Evolutionary conservation across 768 basidiomycete genomes (phyloP), one percentile per base, ranked within the genome.

Genomic region (Rhodotorula taiwanensis): DNA sequence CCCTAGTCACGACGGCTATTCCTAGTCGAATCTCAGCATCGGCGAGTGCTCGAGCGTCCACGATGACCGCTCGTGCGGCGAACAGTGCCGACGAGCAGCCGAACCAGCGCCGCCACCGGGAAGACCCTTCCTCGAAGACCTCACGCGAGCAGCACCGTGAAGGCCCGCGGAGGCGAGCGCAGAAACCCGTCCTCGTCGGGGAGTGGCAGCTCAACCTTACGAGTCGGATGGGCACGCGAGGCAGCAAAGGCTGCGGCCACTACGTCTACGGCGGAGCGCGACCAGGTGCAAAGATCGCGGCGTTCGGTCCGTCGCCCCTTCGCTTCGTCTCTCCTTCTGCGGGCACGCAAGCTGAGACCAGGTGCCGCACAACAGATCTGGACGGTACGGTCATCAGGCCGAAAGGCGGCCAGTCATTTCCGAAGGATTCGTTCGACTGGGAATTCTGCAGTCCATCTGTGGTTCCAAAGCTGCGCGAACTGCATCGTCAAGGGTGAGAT

Each of bases 341-440:
- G 18, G 20, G 8, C 6, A 20, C 16, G 4, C 9, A 4, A 31
- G 5, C n/a, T 31, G 47, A 39, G 21, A 10, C 39, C 21, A 15
- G 13, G 11, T 15, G 0, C 74, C 63, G 74, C 70, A 51, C 8
- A 1, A n/a, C 57, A 58, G 76, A 77, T 41, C 71, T 77, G 13
- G 76, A 77, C 64, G 76, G 76, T 5, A 76, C 75, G 5, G 67
- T 77, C 33, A 77, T 77, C 69, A 67, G 70, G 41, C 63, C 75
- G 2, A 39, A 51, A n/a, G 51, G 44, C 10, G 71, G 72, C 11
- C 51, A 28, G 4, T 54, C 57, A 18, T 76, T 74, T 33, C 75
- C 77, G 0, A 71, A 66, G 20, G 60, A 64, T 39, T 53, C 64
- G 41, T 59, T 60, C 14, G 77, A 78, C 53, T 78, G 75, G 75